Evolutionary conservation across 345 rosid species (phyloP), one percentile per base, ranked within the genome.

Genomic region (Tarenaya hassleriana): DNA sequence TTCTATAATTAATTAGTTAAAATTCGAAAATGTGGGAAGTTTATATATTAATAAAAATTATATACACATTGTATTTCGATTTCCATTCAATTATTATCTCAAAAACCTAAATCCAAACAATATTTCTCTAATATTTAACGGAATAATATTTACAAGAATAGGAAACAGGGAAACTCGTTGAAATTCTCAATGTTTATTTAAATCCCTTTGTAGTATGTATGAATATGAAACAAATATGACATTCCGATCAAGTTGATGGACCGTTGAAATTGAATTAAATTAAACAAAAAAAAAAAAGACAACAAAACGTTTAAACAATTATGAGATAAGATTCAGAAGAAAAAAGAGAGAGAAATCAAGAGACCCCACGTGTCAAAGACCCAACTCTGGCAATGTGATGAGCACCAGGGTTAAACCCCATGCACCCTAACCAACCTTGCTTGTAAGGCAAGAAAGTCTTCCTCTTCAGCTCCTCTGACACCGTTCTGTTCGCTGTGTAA

Each of bases 401-500:
- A 54, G 76, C 70, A 7, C 79, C 62, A 11, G 82, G 82, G 61
- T 81, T 76, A 73, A 85, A 84, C 63, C 98, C 94, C 62, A 92
- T 62, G 72, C 98, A 92, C 19, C 95, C 95, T 69, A 92, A 56
- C 56, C 85, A 62, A 0, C 98, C 91, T 53, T 80, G 97, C 74
- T 72, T 88, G 84, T 92, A 92, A 3, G 97, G 98, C 75, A 92
- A 70, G 47, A 64, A 71, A 1, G 98, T 92, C 64, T 80, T 92
- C 82, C 69, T 85, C 75, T 64, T 88, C 84, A 83, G 51, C 69
- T 85, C 98, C 79, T 92, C 98, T 6, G 97, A 67, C 1, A 66
- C 85, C 17, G 97, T 95, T 56, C 98, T 62, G 76, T 88, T 92
- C 59, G 47, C 73, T 41, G 88, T 83, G 69, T 92, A 92, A 78